Base-by-base conservation (phyloP, 2,329 filamentous ascomycete species). In the Fusarium sp. region DNA sequence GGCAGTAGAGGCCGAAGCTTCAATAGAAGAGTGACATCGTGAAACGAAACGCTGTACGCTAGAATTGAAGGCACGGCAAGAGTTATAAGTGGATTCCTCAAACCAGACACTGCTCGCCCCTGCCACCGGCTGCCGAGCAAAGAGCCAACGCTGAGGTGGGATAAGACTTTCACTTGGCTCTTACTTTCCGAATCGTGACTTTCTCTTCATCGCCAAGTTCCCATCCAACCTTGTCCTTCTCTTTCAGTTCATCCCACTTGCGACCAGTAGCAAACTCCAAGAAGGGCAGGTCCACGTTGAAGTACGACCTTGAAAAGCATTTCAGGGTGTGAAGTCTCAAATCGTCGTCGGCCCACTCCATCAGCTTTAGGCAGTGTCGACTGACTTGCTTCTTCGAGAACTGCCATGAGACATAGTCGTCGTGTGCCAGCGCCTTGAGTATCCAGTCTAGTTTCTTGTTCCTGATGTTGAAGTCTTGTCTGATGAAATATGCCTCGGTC, bases 381-480 rank as follows among this genome's bases (percentile, higher is more conserved):
- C 98, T 94, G 36, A 96, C 94, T 63, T 86, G 88, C 72, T 87
- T 87, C 83, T 90, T 91, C 53, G 93, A 85, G 72, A 90, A 88
- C 85, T 92, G 93, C 80, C 97, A 98, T 18, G 89, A 81, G 39
- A 94, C 87, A 86, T 94, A 98, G 80, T 98, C 93, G 78, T 96
- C 94, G 73, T 92, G 91, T 17, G 92, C 90, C 56, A 99, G 81
- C 11, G 94, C 90, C 24, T 84, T 84, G 22, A 99, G 84, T 32
- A 93, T 88, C 9, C 85, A 85, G 77, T 94, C 91, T 2, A 98
- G 87, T 60, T 91, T 89, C n/a, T 86, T 80, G 79, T 94, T 94
- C 53, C 85, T 85, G 63, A 95, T 88, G 13, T 82, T 82, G 81
- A 93, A 93, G 30, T 83, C 81, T 58, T 88, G 84, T 62, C 91